Base-by-base conservation (phyloP, 371 early-diverging fungal genomes). In the Zychaea mexicana region DNA sequence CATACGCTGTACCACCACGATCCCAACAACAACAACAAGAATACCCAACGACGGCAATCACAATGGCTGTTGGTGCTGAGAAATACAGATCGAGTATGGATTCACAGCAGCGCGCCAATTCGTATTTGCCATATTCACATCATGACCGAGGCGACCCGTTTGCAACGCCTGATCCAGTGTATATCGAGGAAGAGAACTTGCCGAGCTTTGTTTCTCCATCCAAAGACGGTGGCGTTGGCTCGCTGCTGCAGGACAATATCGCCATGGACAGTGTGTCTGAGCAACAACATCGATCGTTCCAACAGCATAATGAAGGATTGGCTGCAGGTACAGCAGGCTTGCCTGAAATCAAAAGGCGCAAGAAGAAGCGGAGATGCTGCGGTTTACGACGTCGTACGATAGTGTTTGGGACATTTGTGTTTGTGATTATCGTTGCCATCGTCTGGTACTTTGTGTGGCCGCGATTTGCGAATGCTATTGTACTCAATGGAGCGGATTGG, bases 401-500 rank as follows among this genome's bases (percentile, higher is more conserved):
- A 5, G 65, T 81, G 1, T 71, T 74, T 49, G 45, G 55, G n/a
- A 58, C 39, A 9, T 78, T 81, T 67, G 58, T 47, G 0, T 68
- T 78, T 31, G 55, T 72, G 24, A 54, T 67, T 3, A 26, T 76
- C 32, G 64, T 76, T 2, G 73, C 52, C 13, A 56, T 78, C 2
- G 45, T 72, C 12, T 73, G 76, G 68, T 81, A 70, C 54, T 78
- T 81, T 70, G 81, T 78, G 2, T 81, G 81, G 77, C 81, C 81
- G 0, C 67, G 81, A 12, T 42, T 33, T n/a, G 76, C 76, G 0
- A 66, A 58, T 30, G 38, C 62, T 9, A 49, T 81, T 19, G 33
- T 27, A 2, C 70, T 66, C 26, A 27, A 62, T 2, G 66, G 70
- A 9, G 70, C 69, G 2, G 17, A 61, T 65, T 59, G 22, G 19